phyloP scores from a whole-genome alignment of 208 protist species.

The Crithidia expoeki region DNA sequence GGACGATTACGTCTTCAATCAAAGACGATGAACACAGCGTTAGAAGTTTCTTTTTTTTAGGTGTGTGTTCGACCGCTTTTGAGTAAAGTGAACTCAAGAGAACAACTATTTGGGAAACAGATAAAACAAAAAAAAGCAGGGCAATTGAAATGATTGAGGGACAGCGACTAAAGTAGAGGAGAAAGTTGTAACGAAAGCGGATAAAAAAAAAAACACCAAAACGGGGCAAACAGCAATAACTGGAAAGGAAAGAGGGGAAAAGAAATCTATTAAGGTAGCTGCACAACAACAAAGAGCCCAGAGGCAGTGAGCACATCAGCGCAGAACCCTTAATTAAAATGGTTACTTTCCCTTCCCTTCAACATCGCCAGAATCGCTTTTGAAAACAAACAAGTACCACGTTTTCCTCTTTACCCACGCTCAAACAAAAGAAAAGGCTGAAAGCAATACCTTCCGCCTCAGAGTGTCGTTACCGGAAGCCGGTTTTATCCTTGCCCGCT shows the following conservation, averaged over 20 bases:
- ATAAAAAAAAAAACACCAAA: not conserved
- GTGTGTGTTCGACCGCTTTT: too few species aligned
- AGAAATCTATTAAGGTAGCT: not conserved
- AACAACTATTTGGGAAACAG: not conserved
- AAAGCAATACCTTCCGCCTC: too few species aligned
- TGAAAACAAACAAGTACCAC: too few species aligned
- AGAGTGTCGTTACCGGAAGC: slow-evolving; percentile 10
- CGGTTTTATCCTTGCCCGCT: not conserved
- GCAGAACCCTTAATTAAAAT: not conserved
- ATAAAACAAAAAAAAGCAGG: not conserved
- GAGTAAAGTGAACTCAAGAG: too few species aligned
- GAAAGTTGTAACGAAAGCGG: not conserved
- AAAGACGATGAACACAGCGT: too few species aligned
- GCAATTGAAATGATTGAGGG: not conserved
- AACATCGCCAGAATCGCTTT: too few species aligned
- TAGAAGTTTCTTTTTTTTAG: too few species aligned
- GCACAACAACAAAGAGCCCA: not conserved
- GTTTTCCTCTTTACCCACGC: too few species aligned
- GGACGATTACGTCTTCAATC: too few species aligned
- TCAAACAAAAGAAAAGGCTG: too few species aligned
- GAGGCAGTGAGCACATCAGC: not conserved
- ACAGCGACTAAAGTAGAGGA: too few species aligned
- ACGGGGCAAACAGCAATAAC: not conserved
- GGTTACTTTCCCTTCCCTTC: too few species aligned
- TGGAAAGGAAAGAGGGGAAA: not conserved